Conservation (phyloP, 2,329 filamentous ascomycete genomes). For the Cordyceps javanica region DNA sequence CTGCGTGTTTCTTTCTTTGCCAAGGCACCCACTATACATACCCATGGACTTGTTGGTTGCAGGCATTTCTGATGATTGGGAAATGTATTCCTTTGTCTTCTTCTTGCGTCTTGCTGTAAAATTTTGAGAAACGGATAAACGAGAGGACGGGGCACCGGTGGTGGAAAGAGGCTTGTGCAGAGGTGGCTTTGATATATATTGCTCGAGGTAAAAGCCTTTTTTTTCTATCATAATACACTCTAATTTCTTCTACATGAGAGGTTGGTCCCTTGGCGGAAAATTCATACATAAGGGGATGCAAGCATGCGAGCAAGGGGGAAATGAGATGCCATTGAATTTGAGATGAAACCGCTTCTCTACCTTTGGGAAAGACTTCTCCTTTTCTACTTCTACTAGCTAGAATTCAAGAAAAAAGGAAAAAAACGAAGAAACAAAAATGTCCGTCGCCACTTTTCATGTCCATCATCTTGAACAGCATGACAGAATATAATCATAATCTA, state of each 20-base stretch:
- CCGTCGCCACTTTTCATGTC: not conserved
- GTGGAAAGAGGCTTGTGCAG: not conserved
- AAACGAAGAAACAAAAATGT: not conserved
- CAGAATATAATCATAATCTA: not conserved
- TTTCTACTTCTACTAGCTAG: not conserved
- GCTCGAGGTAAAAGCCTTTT: conserved; percentile 10
- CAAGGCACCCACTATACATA: not conserved
- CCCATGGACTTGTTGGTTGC: too few relatives aligned
- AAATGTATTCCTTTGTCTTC: not conserved
- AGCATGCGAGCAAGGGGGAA: too few relatives aligned
- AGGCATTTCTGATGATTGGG: too few relatives aligned
- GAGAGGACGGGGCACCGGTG: too few relatives aligned
- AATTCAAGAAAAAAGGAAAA: too few relatives aligned
- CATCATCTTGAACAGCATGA: not conserved
- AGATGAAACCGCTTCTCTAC: not conserved
- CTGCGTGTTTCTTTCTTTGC: not conserved
- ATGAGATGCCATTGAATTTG: too few relatives aligned
- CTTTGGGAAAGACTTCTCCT: not conserved
- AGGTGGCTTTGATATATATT: conserved; percentile 10
- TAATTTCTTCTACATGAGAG: not conserved
- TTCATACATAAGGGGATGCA: too few relatives aligned
- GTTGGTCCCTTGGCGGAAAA: too few relatives aligned
- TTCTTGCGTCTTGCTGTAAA: too few relatives aligned
- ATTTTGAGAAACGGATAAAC: too few relatives aligned
- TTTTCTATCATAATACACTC: not conserved